phyloP scores from a whole-genome alignment of 768 basidiomycete genomes.

The Baorangia bicolor region DNA sequence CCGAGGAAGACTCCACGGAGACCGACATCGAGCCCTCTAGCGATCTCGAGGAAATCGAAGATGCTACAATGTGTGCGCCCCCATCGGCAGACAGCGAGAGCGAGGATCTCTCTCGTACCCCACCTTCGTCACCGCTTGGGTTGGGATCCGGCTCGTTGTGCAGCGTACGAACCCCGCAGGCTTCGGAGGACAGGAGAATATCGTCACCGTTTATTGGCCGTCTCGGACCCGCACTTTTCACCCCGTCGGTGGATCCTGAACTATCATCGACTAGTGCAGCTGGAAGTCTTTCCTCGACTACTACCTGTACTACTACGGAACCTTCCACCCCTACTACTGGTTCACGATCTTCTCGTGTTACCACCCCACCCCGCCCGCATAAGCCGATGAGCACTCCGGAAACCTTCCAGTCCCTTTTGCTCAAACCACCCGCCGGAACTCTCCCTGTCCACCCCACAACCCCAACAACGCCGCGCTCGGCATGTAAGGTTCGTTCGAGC shows the following conservation, averaged over 20 bases:
- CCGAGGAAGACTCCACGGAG: neutral
- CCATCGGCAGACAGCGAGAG: conserved; percentile 1
- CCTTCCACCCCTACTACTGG: conserved; percentile 29
- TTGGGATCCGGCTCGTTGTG: conserved; percentile 2
- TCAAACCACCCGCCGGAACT: conserved; percentile 25
- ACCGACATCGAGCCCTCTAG: conserved; percentile 25
- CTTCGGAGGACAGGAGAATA: neutral
- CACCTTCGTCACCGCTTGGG: conserved; percentile 4
- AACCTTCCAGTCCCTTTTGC: conserved; percentile 32
- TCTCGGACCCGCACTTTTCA: conserved; percentile 31
- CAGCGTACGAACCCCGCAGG: neutral
- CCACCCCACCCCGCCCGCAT: conserved; percentile 39
- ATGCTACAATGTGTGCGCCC: conserved; percentile 1
- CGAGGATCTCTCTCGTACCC: conserved; percentile 9
- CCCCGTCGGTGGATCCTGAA: neutral
- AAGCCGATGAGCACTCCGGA: conserved; percentile 33
- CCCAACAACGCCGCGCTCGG: conserved; percentile 36
- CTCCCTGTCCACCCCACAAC: conserved; percentile 26
- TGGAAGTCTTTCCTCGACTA: conserved; percentile 5
- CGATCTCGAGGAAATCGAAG: conserved; percentile 24
- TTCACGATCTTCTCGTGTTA: conserved; percentile 21
- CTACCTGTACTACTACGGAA: conserved; percentile 1
- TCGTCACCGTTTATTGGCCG: conserved; percentile 26
- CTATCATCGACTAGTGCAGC: conserved; percentile 2
- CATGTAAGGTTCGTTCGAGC: conserved; percentile 13